Evolutionary conservation across 257 asterid species (phyloP).

Genomic region (Solanum tarijense): DNA sequence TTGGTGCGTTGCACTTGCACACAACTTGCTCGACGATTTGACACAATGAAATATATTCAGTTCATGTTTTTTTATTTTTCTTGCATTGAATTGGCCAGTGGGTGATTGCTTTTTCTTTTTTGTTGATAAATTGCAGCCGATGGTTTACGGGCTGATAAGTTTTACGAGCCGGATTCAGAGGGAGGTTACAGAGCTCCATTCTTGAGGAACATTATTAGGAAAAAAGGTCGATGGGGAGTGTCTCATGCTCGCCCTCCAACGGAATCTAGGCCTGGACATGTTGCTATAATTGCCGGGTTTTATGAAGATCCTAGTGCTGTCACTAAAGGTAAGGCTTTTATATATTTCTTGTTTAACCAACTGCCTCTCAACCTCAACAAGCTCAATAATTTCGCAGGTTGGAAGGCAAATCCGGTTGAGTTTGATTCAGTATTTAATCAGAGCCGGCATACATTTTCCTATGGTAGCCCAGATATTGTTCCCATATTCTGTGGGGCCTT

Average conservation of each 20-base stretch:
- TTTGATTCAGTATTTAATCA: slow-evolving; percentile 94
- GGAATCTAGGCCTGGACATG: slow-evolving; percentile 98
- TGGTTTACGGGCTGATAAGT: slow-evolving; percentile 96
- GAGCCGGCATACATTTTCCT: slow-evolving; percentile 87
- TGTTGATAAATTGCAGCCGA: slow-evolving; percentile 47
- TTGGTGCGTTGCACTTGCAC: slow-evolving; percentile 42
- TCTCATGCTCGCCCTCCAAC: slow-evolving; percentile 99
- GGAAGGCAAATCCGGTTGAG: slow-evolving; percentile 98
- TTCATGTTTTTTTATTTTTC: background rate
- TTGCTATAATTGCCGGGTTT: slow-evolving; percentile 94
- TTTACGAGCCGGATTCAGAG: slow-evolving; percentile 72
- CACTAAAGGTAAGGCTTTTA: slow-evolving; percentile 60
- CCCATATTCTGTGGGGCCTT: slow-evolving; percentile 86
- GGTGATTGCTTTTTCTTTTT: background rate
- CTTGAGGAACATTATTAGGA: slow-evolving; percentile 77
- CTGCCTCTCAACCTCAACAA: background rate
- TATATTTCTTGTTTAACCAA: background rate
- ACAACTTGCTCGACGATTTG: slow-evolving; percentile 29
- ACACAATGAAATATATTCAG: slow-evolving; percentile 7
- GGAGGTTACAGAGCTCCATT: slow-evolving; percentile 88
- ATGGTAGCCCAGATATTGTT: slow-evolving; percentile 91
- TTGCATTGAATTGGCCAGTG: background rate
- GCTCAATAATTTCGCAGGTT: slow-evolving; percentile 33
- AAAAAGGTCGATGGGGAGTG: slow-evolving; percentile 97
- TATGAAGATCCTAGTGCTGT: slow-evolving; percentile 99